Evolutionary conservation across 1,139 yeast species (phyloP).

Genomic region (Suhomyces maxii): DNA sequence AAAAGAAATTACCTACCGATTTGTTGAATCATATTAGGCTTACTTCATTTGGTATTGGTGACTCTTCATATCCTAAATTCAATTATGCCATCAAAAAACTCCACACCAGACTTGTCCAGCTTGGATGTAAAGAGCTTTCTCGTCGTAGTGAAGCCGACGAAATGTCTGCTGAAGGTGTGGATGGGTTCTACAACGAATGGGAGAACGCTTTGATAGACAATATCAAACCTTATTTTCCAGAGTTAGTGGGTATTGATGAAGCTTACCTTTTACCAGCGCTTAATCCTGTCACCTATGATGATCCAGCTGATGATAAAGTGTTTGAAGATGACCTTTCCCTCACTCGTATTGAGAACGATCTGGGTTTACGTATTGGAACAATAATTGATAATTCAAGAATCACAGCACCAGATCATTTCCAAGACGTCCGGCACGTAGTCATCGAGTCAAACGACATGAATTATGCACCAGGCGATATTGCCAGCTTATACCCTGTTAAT

Average conservation of each 20-base stretch:
- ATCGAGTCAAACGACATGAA: conserved; percentile 35
- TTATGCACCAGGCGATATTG: conserved; percentile 78
- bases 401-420: conserved; percentile 75
- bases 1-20: conserved; percentile 63
- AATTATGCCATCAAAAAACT: conserved; percentile 84
- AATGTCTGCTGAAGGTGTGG: conserved; percentile 74
- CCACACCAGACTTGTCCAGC: conserved; percentile 71
- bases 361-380: conserved; percentile 32
- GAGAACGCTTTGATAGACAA: conserved; percentile 51
- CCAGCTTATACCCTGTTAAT: conserved; percentile 75
- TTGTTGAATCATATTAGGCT: conserved; percentile 62
- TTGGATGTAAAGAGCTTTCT: conserved; percentile 76
- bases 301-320: not conserved
- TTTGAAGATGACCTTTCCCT: conserved; percentile 2
- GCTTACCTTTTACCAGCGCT: conserved; percentile 46
- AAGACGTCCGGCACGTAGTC: conserved; percentile 75
- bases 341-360: conserved; percentile 3
- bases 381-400: conserved; percentile 55
- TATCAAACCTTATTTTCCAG: conserved; percentile 41
- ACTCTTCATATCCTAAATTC: conserved; percentile 83
- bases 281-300: conserved; percentile 22
- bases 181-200: conserved; percentile 77
- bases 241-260: conserved; percentile 35
- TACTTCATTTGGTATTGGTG: conserved; percentile 91
- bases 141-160: conserved; percentile 90